phyloP scores from a whole-genome alignment of 768 basidiomycete species.

The Hortiboletus campestris region DNA sequence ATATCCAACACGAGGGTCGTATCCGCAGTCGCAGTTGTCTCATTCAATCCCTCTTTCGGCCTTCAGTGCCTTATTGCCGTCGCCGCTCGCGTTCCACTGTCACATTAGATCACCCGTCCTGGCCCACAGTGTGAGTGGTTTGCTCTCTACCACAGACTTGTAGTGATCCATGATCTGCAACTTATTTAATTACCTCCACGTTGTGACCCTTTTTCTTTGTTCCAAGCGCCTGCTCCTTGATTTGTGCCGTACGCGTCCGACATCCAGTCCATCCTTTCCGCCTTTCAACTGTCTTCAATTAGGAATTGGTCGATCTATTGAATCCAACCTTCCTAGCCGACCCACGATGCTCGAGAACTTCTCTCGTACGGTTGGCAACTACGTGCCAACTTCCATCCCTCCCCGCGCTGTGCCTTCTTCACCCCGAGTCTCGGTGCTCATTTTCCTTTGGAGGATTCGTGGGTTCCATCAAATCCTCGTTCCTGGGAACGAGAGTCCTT shows the following conservation, averaged over 20 bases:
- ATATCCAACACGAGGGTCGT: conserved; percentile 25
- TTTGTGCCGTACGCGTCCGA: conserved; percentile 12
- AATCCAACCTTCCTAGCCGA: conserved; percentile 34
- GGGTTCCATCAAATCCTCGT: conserved; percentile 18
- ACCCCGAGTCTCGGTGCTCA: conserved; percentile 48
- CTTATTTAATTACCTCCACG: conserved; percentile 2
- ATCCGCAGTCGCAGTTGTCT: conserved; percentile 14
- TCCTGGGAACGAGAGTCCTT: conserved; percentile 9
- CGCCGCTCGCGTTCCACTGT: conserved; percentile 16
- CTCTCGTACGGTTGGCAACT: conserved; percentile 52
- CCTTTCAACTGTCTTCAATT: background rate
- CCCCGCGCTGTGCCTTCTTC: conserved; percentile 47
- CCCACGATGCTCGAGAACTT: conserved; percentile 50
- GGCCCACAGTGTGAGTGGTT: conserved; percentile 27
- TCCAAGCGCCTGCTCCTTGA: background rate
- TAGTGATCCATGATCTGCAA: background rate
- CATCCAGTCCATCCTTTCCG: background rate
- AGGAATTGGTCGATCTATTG: conserved; percentile 8
- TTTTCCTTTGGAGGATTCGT: conserved; percentile 47
- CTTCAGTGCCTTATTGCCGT: conserved; percentile 10
- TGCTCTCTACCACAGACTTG: background rate
- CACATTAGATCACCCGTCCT: conserved; percentile 34
- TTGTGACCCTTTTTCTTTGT: conserved; percentile 16
- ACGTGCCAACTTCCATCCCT: conserved; percentile 52
- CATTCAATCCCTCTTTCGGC: conserved; percentile 14